Evolutionary conservation across 129 eudicot species (phyloP).

Genomic region (Solidago caesia): DNA sequence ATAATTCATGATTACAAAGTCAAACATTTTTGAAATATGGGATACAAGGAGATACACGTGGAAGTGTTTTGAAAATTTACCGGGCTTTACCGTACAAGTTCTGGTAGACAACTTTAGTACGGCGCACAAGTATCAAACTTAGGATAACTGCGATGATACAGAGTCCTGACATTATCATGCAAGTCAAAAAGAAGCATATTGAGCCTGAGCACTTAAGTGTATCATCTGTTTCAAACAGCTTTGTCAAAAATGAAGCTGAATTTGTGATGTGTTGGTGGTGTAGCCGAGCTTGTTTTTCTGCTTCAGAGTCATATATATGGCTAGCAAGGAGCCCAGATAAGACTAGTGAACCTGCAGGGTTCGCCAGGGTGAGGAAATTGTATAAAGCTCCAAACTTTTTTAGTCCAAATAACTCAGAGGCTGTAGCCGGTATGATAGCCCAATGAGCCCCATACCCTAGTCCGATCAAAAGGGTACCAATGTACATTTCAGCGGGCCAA

Average conservation of each 20-base stretch:
- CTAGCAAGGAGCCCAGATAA: constrained; percentile 90
- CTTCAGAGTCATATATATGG: constrained; percentile 80
- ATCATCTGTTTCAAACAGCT: constrained; percentile 49
- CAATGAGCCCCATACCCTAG: constrained; percentile 98
- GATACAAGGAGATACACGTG: not conserved
- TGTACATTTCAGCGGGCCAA: constrained; percentile 89
- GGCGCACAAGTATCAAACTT: constrained; percentile 81
- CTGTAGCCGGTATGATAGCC: constrained; percentile 93
- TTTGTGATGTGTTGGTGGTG: constrained; percentile 27
- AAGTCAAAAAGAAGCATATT: constrained; percentile 78
- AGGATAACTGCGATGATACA: constrained; percentile 65
- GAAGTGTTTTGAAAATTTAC: constrained; percentile 16
- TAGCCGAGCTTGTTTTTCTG: constrained; percentile 77
- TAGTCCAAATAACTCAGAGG: constrained; percentile 89
- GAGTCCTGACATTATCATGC: constrained; percentile 74
- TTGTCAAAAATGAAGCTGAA: constrained; percentile 36
- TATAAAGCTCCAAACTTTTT: constrained; percentile 91
- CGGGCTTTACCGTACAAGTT: constrained; percentile 73
- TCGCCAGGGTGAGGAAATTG: constrained; percentile 91
- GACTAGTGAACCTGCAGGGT: constrained; percentile 87
- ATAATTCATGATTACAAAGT: constrained; percentile 20
- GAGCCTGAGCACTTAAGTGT: constrained; percentile 71
- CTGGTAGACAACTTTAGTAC: constrained; percentile 76
- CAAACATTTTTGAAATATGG: constrained; percentile 3
- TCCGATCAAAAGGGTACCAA: constrained; percentile 87